Conservation (phyloP, 345 rosid species). For the Salix purpurea region DNA sequence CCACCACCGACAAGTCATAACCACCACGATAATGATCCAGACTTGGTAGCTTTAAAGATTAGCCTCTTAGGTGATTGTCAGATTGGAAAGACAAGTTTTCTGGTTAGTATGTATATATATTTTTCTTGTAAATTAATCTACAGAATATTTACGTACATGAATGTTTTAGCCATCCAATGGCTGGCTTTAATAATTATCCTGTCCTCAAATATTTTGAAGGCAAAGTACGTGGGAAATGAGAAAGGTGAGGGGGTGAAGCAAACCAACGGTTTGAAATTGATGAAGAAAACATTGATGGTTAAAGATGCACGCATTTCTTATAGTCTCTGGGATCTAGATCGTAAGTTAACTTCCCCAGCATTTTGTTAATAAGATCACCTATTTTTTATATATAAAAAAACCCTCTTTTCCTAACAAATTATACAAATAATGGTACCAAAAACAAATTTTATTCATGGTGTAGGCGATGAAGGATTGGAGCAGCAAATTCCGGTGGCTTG, state of each 20-base stretch:
- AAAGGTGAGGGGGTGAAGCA: conserved; percentile 30
- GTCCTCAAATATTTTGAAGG: conserved; percentile 30
- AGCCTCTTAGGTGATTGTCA: conserved; percentile 73
- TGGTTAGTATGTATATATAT: conserved; percentile 34
- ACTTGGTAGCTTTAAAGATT: conserved; percentile 82
- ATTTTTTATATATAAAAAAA: too few species aligned
- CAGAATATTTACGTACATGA: too few species aligned
- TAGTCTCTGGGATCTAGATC: conserved; percentile 79
- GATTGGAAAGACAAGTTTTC: conserved; percentile 74
- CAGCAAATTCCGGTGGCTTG: conserved; percentile 67
- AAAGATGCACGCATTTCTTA: conserved; percentile 73
- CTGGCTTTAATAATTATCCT: background rate
- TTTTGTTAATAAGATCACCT: background rate
- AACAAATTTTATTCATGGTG: background rate
- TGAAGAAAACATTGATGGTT: conserved; percentile 65
- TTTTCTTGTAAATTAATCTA: background rate
- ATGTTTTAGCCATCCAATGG: too few species aligned
- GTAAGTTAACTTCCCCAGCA: conserved; percentile 22
- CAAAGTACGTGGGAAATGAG: conserved; percentile 70
- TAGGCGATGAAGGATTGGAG: conserved; percentile 50
- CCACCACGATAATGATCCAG: conserved; percentile 41
- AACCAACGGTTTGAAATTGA: conserved; percentile 52
- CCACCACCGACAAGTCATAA: conserved; percentile 9
- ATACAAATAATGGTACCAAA: background rate
- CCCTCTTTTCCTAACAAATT: background rate